These are phyloP conservation scores for Mortierella sp. DNA, from an alignment of 371 early-diverging fungal genomes.

Conservation along the genomic window DNA sequence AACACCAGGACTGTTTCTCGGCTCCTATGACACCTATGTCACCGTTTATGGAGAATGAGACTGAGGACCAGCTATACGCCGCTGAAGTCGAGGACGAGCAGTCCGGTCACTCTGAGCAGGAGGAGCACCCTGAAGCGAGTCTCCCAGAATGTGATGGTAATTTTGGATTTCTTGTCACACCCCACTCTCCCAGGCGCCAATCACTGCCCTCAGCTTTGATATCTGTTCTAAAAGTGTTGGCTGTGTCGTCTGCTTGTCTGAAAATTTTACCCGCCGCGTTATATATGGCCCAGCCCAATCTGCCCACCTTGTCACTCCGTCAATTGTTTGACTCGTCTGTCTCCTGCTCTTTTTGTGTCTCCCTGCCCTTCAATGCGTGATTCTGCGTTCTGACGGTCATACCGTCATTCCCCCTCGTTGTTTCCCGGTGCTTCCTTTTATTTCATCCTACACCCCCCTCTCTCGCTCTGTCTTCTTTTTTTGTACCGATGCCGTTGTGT, in stretches of 20 bases:
- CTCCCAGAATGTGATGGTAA: slow-evolving; percentile 36
- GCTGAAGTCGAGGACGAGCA: slow-evolving; percentile 27
- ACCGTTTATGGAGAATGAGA: slow-evolving; percentile 50
- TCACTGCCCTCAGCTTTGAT: not conserved
- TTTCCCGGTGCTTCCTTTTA: not conserved
- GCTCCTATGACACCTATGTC: slow-evolving; percentile 56
- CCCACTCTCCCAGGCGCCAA: not conserved
- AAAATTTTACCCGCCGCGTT: no score
- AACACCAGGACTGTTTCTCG: slow-evolving; percentile 38
- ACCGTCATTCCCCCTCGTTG: not conserved
- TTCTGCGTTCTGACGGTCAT: not conserved
- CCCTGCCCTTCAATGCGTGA: not conserved
- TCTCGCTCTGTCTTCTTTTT: not conserved
- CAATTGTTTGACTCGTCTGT: not conserved
- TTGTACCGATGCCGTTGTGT: no score
- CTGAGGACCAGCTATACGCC: slow-evolving; percentile 44
- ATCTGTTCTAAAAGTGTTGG: no score
- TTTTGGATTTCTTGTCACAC: not conserved
- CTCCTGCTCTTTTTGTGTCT: not conserved
- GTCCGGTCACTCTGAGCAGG: slow-evolving; percentile 18
- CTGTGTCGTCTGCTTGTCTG: no score
- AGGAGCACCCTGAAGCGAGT: slow-evolving; percentile 16
- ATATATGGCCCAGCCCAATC: not conserved
- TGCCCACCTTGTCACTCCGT: slow-evolving; percentile 1
- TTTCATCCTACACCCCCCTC: not conserved